Percentiles rank a stretch among this genome's conserved stretches.
Conservation (phyloP, 192 early-diverging fungal genomes). For the Backusella morwellensis region DNA sequence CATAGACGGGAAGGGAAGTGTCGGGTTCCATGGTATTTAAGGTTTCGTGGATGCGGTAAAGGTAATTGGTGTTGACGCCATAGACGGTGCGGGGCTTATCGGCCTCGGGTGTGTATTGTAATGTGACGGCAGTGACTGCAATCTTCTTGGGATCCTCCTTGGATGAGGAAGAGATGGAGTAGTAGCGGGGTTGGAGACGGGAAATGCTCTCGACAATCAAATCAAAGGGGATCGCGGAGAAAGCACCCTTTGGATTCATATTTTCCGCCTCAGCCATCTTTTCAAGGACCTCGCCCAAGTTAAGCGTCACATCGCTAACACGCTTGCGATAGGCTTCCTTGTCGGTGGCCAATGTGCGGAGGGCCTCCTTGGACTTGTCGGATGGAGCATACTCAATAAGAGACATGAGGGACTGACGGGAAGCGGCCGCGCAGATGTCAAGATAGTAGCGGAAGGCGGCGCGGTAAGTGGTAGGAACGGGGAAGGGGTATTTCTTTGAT, state of each 20-base stretch:
- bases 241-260: slow-evolving; percentile 27
- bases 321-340: slow-evolving; percentile 65
- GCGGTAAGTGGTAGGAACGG: slow-evolving; percentile 80
- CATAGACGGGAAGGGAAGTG: slow-evolving; percentile 28
- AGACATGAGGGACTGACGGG: slow-evolving; percentile 63
- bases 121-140: slow-evolving; percentile 85
- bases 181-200: slow-evolving; percentile 87
- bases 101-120: slow-evolving; percentile 68
- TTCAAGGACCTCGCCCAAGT: slow-evolving; percentile 73
- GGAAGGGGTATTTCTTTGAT: slow-evolving; percentile 84
- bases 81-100: slow-evolving; percentile 54
- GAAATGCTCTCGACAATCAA: slow-evolving; percentile 81
- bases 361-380: slow-evolving; percentile 47
- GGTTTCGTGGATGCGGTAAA: slow-evolving; percentile 65
- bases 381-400: slow-evolving; percentile 59
- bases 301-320: slow-evolving; percentile 63
- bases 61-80: slow-evolving; percentile 89
- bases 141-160: slow-evolving; percentile 74
- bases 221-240: slow-evolving; percentile 70
- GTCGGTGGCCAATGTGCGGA: slow-evolving; percentile 58
- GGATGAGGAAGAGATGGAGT: slow-evolving; percentile 95
- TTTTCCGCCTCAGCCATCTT: slow-evolving; percentile 52
- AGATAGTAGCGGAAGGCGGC: slow-evolving; percentile 89
- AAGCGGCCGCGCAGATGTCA: slow-evolving; percentile 78
- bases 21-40: slow-evolving; percentile 39